Evolutionary conservation across 805 yeast species (phyloP), one percentile per base, ranked within the genome.

Genomic region (Candida dendrica): DNA sequence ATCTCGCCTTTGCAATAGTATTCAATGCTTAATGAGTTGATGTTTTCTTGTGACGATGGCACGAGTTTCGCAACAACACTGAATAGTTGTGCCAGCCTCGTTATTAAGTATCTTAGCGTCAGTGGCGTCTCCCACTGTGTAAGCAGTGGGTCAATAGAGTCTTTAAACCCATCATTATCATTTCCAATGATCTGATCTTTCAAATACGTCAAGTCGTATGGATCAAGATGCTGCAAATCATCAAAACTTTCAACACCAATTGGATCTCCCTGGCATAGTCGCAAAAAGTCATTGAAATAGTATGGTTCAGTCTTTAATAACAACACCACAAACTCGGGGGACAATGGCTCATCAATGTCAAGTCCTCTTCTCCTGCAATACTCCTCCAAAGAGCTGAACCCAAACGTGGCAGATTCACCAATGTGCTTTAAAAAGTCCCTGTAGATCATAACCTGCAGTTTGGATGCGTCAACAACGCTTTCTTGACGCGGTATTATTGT

Each of bases 391-490:
- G 69, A 65, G 2, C 58, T 42, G 53, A 75, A 77, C 0, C 75
- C 63, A 14, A 52, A 46, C 0, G 45, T 36, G 2, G 56, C 48
- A 34, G 56, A 43, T 20, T 42, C 39, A 3, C 58, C 56, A 29
- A 79, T 48, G 2, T 59, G 44, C 17, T 65, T 71, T 6, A 81
- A 48, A 40, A 84, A 68, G 34, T 65, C 58, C 17, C 75, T 63
- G 55, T 84, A 84, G 47, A 78, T 72, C 60, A 69, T 68, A 3
- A 81, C 78, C 61, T 84, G 93, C n/a, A 69, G 45, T 50, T 72
- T 71, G 2, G 84, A 71, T 6, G 73, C 65, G 3, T 60, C 52
- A 13, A 75, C 45, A 1, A 79, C 81, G 11, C 75, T 68, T 1
- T 58, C 50, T 47, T 77, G 83, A 1, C 48, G 38, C 0, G 90